These are phyloP conservation scores for Sanghuangporus sanghuang DNA, from an alignment of 1,284 basidiomycete species.

Conservation along the genomic window DNA sequence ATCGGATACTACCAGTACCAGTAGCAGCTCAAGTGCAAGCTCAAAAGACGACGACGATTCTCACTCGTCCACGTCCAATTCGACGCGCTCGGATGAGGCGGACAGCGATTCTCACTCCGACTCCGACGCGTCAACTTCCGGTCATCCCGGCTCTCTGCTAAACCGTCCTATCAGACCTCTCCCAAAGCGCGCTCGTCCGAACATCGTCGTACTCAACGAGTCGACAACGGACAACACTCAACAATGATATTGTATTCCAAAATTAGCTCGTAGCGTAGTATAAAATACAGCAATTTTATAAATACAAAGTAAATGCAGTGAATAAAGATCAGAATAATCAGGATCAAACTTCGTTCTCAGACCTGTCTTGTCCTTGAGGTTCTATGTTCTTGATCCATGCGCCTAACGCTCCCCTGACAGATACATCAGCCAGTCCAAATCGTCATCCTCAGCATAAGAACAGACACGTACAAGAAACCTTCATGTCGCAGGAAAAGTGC, in stretches of 20 bases:
- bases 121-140: slow-evolving; percentile 9
- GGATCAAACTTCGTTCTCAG: neutral
- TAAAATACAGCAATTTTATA: slow-evolving; percentile 6
- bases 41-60: slow-evolving; percentile 9
- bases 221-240: neutral
- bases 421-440: slow-evolving; percentile 11
- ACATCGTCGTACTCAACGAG: slow-evolving; percentile 12
- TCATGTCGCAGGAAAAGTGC: slow-evolving; percentile 97
- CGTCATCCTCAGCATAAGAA: neutral
- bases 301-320: neutral
- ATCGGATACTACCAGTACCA: slow-evolving; percentile 3
- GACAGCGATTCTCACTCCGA: neutral
- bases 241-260: slow-evolving; percentile 3
- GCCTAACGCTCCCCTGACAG: slow-evolving; percentile 76
- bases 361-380: slow-evolving; percentile 27
- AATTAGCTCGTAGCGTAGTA: neutral
- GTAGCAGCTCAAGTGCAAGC: neutral
- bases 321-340: neutral
- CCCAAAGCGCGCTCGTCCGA: slow-evolving; percentile 10
- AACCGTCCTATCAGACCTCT: slow-evolving; percentile 15
- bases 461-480: slow-evolving; percentile 82
- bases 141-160: neutral
- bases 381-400: slow-evolving; percentile 96
- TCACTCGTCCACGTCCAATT: slow-evolving; percentile 4
- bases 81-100: neutral